Evolutionary conservation across 129 eudicot species (phyloP).

Genomic region (Pseudognaphalium luteoalbum): DNA sequence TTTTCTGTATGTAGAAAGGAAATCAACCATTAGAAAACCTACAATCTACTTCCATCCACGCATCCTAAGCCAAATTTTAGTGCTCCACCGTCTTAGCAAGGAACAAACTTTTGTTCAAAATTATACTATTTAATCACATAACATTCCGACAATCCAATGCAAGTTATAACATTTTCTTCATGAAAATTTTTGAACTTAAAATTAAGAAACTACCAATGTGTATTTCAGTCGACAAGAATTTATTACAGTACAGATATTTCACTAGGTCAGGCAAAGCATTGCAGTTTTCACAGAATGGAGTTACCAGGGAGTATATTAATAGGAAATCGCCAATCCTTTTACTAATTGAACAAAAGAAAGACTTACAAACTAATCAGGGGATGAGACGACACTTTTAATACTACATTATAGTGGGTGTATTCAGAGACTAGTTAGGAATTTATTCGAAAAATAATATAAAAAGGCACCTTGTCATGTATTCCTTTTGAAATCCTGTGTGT

Average conservation of each 20-base stretch:
- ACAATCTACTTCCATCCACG: not conserved
- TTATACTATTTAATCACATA: no score
- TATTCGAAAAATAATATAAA: not conserved
- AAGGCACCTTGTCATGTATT: conserved; percentile 66
- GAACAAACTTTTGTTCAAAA: not conserved
- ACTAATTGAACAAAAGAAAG: not conserved
- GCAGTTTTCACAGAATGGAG: not conserved
- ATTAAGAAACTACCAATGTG: no score
- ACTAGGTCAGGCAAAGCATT: not conserved
- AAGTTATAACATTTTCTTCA: not conserved
- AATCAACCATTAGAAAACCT: not conserved
- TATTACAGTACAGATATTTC: no score
- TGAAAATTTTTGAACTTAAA: not conserved
- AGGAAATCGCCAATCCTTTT: not conserved
- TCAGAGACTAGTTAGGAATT: no score
- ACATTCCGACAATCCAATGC: not conserved
- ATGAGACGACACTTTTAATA: not conserved
- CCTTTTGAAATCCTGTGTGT: conserved; percentile 82
- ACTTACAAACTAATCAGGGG: not conserved
- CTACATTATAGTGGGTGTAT: no score
- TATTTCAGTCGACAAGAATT: no score
- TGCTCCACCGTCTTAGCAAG: not conserved
- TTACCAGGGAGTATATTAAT: not conserved
- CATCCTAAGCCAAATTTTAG: not conserved
- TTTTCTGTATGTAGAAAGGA: not conserved